Percentiles rank a stretch among this genome's conserved stretches.
phyloP scores from a whole-genome alignment of 768 basidiomycete genomes.

The Lactarius psammicola region DNA sequence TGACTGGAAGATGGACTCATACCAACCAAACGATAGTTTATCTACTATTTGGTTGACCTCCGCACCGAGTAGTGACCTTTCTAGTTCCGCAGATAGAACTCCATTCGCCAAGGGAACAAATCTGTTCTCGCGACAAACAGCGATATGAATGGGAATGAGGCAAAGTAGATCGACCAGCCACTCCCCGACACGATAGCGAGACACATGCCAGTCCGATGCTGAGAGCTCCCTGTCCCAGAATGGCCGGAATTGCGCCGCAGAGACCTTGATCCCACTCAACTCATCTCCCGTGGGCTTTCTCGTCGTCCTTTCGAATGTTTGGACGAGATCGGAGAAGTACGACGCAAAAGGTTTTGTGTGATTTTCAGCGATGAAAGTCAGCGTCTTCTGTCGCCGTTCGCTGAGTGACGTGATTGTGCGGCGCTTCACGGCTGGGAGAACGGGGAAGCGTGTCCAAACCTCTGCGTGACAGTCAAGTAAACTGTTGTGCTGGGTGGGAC shows the following conservation, averaged over 20 bases:
- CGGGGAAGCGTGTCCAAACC: conserved; percentile 20
- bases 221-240: conserved; percentile 30
- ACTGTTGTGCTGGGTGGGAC: conserved; percentile 41
- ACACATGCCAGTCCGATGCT: conserved; percentile 31
- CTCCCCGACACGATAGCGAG: conserved; percentile 49
- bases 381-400: conserved; percentile 36
- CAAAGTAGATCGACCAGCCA: conserved; percentile 63
- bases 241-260: conserved; percentile 33
- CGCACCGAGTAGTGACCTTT: conserved; percentile 55
- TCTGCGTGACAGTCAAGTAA: conserved; percentile 20
- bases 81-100: conserved; percentile 48
- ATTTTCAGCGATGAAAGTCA: conserved; percentile 47
- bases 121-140: conserved; percentile 56
- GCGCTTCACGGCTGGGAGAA: conserved; percentile 19
- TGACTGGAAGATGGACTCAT: conserved; percentile 60
- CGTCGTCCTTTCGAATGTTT: conserved; percentile 46
- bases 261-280: conserved; percentile 41
- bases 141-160: conserved; percentile 64
- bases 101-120: conserved; percentile 63
- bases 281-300: conserved; percentile 51
- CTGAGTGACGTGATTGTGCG: conserved; percentile 21
- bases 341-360: conserved; percentile 38
- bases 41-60: conserved; percentile 58
- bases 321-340: conserved; percentile 48
- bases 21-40: conserved; percentile 58